Conservation (phyloP, 371 early-diverging fungal species). For the Mortierella sp. region DNA sequence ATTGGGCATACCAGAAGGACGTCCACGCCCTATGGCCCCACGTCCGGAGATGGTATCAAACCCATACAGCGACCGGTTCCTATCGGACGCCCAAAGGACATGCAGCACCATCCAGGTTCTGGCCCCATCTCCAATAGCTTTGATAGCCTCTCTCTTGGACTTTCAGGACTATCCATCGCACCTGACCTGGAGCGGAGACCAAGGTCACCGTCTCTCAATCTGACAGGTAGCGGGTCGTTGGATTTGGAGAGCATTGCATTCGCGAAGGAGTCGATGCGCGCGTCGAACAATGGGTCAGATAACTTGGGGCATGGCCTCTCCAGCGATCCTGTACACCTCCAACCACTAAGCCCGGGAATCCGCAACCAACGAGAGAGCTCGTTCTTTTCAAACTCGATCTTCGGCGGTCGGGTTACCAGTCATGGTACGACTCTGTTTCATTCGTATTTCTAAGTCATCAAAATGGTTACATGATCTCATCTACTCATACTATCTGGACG, state of each 20-base stretch:
- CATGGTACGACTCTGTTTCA: slow-evolving; percentile 16
- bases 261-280: slow-evolving; percentile 21
- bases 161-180: slow-evolving; percentile 37
- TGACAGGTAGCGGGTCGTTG: slow-evolving; percentile 22
- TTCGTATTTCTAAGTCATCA: no score
- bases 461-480: neutral
- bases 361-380: slow-evolving; percentile 32
- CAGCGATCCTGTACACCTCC: slow-evolving; percentile 17
- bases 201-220: slow-evolving; percentile 35
- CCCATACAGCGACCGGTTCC: slow-evolving; percentile 51
- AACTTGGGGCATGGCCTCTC: slow-evolving; percentile 11
- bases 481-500: neutral
- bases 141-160: slow-evolving; percentile 41
- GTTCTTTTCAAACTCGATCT: slow-evolving; percentile 43
- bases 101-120: slow-evolving; percentile 3
- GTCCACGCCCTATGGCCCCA: slow-evolving; percentile 42
- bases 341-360: slow-evolving; percentile 22
- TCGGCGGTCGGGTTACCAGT: slow-evolving; percentile 31
- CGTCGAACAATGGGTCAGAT: slow-evolving; percentile 6
- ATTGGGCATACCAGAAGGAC: slow-evolving; percentile 50
- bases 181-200: slow-evolving; percentile 31
- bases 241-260: slow-evolving; percentile 30
- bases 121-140: slow-evolving; percentile 40
- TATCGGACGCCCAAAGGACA: slow-evolving; percentile 49
- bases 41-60: slow-evolving; percentile 32